Percentiles rank a stretch among this genome's conserved stretches.
These are phyloP conservation scores for Plasmodium gallinaceum DNA, from an alignment of 169 alveolate genomes.

Conservation along the genomic window DNA sequence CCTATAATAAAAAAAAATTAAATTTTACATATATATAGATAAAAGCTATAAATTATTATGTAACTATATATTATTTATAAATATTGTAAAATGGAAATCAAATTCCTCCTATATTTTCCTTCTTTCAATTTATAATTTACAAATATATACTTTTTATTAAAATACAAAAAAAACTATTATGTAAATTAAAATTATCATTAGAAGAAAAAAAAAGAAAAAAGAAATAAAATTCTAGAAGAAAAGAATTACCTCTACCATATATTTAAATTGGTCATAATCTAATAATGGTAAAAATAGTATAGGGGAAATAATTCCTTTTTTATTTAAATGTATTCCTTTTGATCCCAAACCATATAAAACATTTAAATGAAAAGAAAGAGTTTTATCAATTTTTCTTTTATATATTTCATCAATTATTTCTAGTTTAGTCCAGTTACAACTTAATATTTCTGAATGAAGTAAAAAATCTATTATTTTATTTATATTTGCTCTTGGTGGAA, in stretches of 20 bases:
- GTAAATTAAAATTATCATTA: no score
- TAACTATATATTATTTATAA: no score
- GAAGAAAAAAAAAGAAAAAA: not conserved
- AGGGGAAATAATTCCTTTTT: constrained; percentile 62
- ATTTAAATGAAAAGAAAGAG: constrained; percentile 52
- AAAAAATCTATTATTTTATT: constrained; percentile 38
- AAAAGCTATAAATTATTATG: no score
- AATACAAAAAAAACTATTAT: no score
- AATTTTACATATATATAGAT: not conserved
- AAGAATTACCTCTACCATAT: constrained; percentile 38
- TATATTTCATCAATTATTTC: constrained; percentile 60
- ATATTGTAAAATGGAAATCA: no score
- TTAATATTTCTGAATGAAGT: constrained; percentile 30
- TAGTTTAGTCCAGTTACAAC: constrained; percentile 40
- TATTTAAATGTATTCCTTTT: constrained; percentile 55
- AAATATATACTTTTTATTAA: not conserved
- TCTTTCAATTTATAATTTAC: no score
- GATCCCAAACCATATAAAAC: constrained; percentile 71
- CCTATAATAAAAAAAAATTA: constrained; percentile 15
- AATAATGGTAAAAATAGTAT: constrained; percentile 44
- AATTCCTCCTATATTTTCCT: no score
- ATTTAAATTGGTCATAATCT: constrained; percentile 47
- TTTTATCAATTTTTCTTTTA: constrained; percentile 38
- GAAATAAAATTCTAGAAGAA: not conserved
- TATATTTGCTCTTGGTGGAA: constrained; percentile 73